Conservation (phyloP, 164 flowering plant genomes). For the Nymphaea thermarum region DNA sequence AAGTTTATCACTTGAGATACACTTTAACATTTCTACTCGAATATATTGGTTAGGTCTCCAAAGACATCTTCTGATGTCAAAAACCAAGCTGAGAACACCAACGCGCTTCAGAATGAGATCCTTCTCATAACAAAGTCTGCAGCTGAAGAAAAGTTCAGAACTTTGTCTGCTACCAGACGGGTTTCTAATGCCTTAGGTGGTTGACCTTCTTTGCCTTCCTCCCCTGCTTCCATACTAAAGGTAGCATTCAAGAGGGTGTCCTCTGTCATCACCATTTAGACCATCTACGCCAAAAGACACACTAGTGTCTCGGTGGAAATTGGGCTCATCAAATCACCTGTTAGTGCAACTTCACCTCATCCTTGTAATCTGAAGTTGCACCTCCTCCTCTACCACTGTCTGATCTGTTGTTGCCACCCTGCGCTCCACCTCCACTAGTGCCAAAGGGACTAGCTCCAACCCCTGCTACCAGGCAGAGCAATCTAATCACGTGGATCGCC, state of each 20-base stretch:
- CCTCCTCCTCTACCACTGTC: slow-evolving; percentile 13
- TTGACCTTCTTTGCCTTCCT: slow-evolving; percentile 16
- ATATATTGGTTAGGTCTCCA: slow-evolving; percentile 15
- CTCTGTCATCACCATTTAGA: background rate
- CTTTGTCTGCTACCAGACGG: slow-evolving; percentile 34
- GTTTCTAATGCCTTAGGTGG: slow-evolving; percentile 54
- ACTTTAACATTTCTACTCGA: no score
- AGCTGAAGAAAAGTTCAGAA: slow-evolving; percentile 70
- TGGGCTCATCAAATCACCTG: background rate
- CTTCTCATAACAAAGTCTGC: slow-evolving; percentile 28
- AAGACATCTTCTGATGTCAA: slow-evolving; percentile 23
- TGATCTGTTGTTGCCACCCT: slow-evolving; percentile 11
- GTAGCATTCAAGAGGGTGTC: background rate
- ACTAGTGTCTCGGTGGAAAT: no score
- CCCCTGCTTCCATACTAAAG: slow-evolving; percentile 12
- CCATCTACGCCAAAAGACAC: background rate
- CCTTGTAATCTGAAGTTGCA: background rate
- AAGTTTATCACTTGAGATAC: no score
- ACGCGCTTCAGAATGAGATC: slow-evolving; percentile 24
- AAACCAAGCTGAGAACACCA: slow-evolving; percentile 13
- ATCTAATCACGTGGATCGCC: slow-evolving; percentile 33
- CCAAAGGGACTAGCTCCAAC: slow-evolving; percentile 6
- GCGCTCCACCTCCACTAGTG: slow-evolving; percentile 19
- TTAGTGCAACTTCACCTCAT: background rate
- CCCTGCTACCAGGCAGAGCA: background rate